phyloP scores from a whole-genome alignment of 768 basidiomycete species.

The Porpolomopsis calyptriformis region DNA sequence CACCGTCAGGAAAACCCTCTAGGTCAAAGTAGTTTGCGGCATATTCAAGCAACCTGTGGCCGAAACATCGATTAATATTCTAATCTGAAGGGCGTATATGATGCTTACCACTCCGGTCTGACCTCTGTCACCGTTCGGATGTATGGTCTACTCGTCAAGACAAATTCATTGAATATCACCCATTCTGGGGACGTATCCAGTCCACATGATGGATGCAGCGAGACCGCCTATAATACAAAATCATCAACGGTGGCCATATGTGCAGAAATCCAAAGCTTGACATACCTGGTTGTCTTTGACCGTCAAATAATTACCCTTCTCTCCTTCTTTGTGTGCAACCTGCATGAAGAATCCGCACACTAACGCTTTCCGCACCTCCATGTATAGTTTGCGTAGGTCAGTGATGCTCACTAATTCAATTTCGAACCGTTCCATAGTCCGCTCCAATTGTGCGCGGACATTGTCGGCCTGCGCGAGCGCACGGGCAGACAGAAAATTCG shows the following conservation, averaged over 20 bases:
- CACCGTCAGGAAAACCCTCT: conserved; percentile 50
- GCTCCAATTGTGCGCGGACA: conserved; percentile 78
- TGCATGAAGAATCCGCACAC: conserved; percentile 98
- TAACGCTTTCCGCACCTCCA: conserved; percentile 70
- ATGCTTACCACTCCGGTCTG: conserved; percentile 68
- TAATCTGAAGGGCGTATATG: neutral
- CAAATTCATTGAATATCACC: conserved; percentile 93
- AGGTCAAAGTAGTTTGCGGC: conserved; percentile 64
- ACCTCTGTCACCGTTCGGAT: conserved; percentile 90
- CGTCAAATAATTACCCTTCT: conserved; percentile 79
- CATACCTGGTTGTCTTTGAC: conserved; percentile 90
- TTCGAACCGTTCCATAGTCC: conserved; percentile 87
- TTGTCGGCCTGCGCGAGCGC: conserved; percentile 88
- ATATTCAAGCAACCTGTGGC: conserved; percentile 51
- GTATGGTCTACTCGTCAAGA: conserved; percentile 78
- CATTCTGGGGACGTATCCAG: conserved; percentile 82
- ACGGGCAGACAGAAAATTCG: conserved; percentile 74
- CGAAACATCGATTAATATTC: conserved; percentile 3
- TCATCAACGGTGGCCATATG: neutral
- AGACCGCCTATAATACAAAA: conserved; percentile 41
- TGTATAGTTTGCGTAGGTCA: conserved; percentile 62
- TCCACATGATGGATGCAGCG: conserved; percentile 79
- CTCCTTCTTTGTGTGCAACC: conserved; percentile 88
- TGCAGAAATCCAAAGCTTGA: neutral
- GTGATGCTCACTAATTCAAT: conserved; percentile 58